Base-by-base conservation (phyloP, 495 filamentous ascomycete genomes). In the Cenococcum geophilum region DNA sequence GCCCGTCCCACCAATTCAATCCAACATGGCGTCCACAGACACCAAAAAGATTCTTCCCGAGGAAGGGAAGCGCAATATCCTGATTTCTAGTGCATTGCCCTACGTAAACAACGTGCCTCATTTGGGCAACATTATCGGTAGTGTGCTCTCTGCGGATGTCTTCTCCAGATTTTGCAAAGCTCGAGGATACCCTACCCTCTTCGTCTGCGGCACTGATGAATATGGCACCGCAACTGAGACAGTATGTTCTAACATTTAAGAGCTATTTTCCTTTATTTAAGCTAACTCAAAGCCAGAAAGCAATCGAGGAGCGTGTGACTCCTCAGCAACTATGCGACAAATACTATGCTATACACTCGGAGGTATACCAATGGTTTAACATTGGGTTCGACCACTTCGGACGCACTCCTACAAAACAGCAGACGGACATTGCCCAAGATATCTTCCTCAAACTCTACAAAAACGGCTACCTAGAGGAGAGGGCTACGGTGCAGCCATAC, bases 31-130 rank as follows among this genome's bases (percentile, higher is more conserved):
- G 37, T 22, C 12, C 35, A 34, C 34, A 18, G 56, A 60, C 5
- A 36, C 42, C 27, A 70, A 73, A 20, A 74, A 75, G 63, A 76
- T 80, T 36, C 70, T 80, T 20, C 78, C 78, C 57, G 61, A 70
- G 21, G 71, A 68, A 52, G 79, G 79, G 55, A 74, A 78, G 69
- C 67, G 76, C 53, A 80, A 80, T 62, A 71, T 80, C 42, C 73
- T 81, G n/a, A 78, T 81, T 48, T 80, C 79, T 10, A 74, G 68
- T 32, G 78, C 79, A 0, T 66, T 80, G 60, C 76, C 71, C 45
- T 97, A 97, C 71, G 91, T 96, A 55, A 97, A 97, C 77, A 97
- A 96, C 75, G 89, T 95, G 10, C 93, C 92, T 8, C 62, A 65
- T 56, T 35, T 66, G 20, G 63, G 93, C 57, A 98, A 98, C 74